A percentile compares a stretch with the other conserved stretches of the same genome.
Evolutionary conservation across 345 rosid species (phyloP).

Genomic region (Microthlaspi erraticum): DNA sequence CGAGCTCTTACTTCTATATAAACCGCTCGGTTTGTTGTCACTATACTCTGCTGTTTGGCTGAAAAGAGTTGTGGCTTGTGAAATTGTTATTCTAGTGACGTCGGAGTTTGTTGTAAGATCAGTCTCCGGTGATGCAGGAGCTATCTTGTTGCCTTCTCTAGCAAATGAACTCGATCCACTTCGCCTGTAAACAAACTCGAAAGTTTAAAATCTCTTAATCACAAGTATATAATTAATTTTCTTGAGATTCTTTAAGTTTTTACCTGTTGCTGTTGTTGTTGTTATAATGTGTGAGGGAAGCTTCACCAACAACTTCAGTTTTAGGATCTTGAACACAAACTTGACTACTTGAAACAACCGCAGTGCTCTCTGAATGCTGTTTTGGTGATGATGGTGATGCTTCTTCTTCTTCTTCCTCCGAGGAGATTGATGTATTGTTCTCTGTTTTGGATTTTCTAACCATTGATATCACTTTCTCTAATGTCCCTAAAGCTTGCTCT

Average conservation of each 20-base stretch:
- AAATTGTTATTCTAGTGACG: slow-evolving; percentile 40
- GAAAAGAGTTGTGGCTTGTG: slow-evolving; percentile 42
- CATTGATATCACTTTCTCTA: slow-evolving; percentile 70
- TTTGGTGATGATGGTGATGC: slow-evolving; percentile 25
- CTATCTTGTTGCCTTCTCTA: slow-evolving; percentile 67
- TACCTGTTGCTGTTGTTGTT: slow-evolving; percentile 25
- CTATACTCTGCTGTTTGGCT: slow-evolving; percentile 26
- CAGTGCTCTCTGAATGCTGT: slow-evolving; percentile 25
- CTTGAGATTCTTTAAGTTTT: not conserved
- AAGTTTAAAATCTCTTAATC: not conserved
- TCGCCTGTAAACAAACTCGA: slow-evolving; percentile 41
- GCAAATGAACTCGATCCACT: slow-evolving; percentile 53
- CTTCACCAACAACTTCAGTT: slow-evolving; percentile 45
- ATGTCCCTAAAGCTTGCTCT: slow-evolving; percentile 68
- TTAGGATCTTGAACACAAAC: slow-evolving; percentile 42
- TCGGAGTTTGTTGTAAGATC: slow-evolving; percentile 28
- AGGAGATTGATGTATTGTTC: slow-evolving; percentile 38
- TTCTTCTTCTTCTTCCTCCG: slow-evolving; percentile 48
- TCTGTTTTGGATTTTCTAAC: slow-evolving; percentile 53
- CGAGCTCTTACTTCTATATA: slow-evolving; percentile 32
- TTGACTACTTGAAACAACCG: slow-evolving; percentile 40
- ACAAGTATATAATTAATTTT: not conserved
- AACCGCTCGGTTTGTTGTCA: slow-evolving; percentile 13
- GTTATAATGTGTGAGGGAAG: slow-evolving; percentile 39
- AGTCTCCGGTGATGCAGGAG: slow-evolving; percentile 58